Conservation (phyloP, 2,329 filamentous ascomycete species). For the Peltaster fructicola region DNA sequence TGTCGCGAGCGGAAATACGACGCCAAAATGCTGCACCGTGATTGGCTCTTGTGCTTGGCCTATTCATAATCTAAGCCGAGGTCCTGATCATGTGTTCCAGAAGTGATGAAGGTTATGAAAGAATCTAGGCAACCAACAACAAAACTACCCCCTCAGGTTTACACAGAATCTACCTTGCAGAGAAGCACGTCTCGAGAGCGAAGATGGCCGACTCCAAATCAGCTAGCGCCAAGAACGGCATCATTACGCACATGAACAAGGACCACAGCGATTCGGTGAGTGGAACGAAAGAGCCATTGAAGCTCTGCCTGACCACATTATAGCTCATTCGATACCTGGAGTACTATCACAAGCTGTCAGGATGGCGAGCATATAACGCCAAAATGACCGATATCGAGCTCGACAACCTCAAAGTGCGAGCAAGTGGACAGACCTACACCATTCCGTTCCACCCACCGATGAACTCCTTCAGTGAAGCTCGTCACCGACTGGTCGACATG, state of each 20-base stretch:
- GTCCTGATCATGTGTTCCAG: too few relatives aligned
- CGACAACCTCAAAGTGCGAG: conserved; percentile 41
- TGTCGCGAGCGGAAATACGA: too few relatives aligned
- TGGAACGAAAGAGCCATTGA: background rate
- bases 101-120: too few relatives aligned
- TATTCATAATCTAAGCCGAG: too few relatives aligned
- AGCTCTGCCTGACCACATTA: too few relatives aligned
- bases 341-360: conserved; percentile 45
- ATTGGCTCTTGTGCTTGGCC: too few relatives aligned
- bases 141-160: too few relatives aligned
- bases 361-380: conserved; percentile 37
- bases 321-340: conserved; percentile 57
- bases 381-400: conserved; percentile 49
- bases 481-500: conserved; percentile 57
- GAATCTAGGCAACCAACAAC: too few relatives aligned
- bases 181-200: too few relatives aligned
- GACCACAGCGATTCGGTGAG: conserved; percentile 56
- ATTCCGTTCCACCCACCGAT: conserved; percentile 57
- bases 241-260: conserved; percentile 72
- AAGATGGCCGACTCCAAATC: conserved; percentile 20
- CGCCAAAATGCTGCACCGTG: too few relatives aligned
- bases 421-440: conserved; percentile 30
- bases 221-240: conserved; percentile 37
- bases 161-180: too few relatives aligned
- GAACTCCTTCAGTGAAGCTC: conserved; percentile 46